Base-by-base conservation (phyloP, 108 stramenopile species). In the Nitzschia putrida region DNA sequence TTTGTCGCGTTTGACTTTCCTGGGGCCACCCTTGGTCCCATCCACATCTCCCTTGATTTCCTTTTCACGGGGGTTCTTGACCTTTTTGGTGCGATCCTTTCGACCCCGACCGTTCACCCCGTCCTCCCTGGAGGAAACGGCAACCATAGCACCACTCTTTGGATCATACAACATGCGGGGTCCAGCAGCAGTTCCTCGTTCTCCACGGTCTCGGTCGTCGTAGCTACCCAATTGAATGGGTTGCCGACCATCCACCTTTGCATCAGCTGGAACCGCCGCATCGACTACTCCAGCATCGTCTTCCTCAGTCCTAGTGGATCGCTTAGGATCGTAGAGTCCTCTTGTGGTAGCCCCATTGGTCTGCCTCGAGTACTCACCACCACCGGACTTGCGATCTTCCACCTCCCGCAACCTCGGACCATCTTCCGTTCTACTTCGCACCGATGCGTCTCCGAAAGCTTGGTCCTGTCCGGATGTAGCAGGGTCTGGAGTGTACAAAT, bases 91-190 rank as follows among this genome's bases (percentile, higher is more conserved):
- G 7, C 58, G 54, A 58, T 69, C 64, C 34, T 74, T 69, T 20
- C 51, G 41, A 55, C 38, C 49, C 25, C 66, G 39, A 7, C 29
- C 64, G 44, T 16, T 58, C 22, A 61, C 43, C 45, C 41, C 55
- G 14, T 77, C 69, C 26, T 83, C 78, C 53, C 70, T 57, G 21
- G 76, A 55, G 13, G 71, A 61, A 2, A 85, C 93, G 43, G 85
- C 89, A 16, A 94, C 83, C 88, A 94, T 88, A 0, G 87, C 86
- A 37, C 93, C 93, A 70, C 89, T 94, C 57, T 82, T 90, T 14
- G 90, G 93, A 77, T 94, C 93, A 67, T 86, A 94, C 11, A 94
- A 64, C 89, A 94, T 91, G 37, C 93, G 76, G 5, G 87, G 92
- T 40, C 72, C 78, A 51, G 76, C 76, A 9, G 53, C 74, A 40